Conservation (phyloP, 2,329 filamentous ascomycete species). For the Sarocladium strictum region DNA sequence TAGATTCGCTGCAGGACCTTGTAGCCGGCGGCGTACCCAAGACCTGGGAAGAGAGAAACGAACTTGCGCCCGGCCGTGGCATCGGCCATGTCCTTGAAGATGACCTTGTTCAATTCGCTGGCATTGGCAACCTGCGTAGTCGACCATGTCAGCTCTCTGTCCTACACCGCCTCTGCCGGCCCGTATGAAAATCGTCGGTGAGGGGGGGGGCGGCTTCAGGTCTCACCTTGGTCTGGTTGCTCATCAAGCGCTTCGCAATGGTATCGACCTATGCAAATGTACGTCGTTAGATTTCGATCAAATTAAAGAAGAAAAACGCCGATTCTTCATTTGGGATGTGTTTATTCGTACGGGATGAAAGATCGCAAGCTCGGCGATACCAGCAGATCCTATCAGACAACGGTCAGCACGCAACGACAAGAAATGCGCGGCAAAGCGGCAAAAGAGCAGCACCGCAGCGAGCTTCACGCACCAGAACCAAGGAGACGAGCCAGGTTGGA, state of each 20-base stretch:
- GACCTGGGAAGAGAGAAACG: slow-evolving; percentile 90
- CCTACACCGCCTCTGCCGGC: slow-evolving; percentile 6
- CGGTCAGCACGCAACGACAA: background rate
- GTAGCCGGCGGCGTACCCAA: slow-evolving; percentile 96
- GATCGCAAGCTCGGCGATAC: slow-evolving; percentile 86
- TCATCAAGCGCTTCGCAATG: slow-evolving; percentile 98
- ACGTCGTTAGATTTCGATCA: slow-evolving; percentile 5
- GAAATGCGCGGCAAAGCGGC: background rate
- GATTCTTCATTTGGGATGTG: slow-evolving; percentile 10
- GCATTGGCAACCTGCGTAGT: slow-evolving; percentile 24
- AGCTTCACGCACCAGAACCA: slow-evolving; percentile 66
- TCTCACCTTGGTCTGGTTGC: slow-evolving; percentile 70
- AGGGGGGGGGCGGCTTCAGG: slow-evolving; percentile 34
- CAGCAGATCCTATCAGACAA: slow-evolving; percentile 64
- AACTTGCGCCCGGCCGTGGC: slow-evolving; percentile 73
- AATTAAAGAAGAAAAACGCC: background rate
- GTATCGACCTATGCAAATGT: slow-evolving; percentile 70
- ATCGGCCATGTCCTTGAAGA: slow-evolving; percentile 83
- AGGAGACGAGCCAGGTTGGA: slow-evolving; percentile 82
- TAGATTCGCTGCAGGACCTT: slow-evolving; percentile 96
- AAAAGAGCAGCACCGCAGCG: background rate
- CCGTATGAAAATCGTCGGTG: slow-evolving; percentile 8
- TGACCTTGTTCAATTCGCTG: slow-evolving; percentile 75
- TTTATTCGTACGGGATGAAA: slow-evolving; percentile 71
- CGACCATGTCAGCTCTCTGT: background rate